A percentile compares a stretch with the other conserved stretches of the same genome.
Evolutionary conservation across 192 early-diverging fungal genomes (phyloP).

Genomic region (Gorgonomyces haynaldii): DNA sequence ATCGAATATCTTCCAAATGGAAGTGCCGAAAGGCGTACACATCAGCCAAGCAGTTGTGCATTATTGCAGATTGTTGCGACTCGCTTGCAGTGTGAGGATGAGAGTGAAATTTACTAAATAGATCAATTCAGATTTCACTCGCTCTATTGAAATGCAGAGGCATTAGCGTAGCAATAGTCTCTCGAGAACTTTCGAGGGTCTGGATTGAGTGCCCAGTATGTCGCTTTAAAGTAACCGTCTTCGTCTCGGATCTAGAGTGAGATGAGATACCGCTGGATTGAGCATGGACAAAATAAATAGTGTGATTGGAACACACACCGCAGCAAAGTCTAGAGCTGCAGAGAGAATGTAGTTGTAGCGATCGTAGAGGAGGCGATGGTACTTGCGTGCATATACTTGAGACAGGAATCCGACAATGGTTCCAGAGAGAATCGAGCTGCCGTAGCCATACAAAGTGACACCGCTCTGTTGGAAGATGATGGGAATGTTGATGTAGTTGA

Average conservation of each 20-base stretch:
- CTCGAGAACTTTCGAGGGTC: neutral
- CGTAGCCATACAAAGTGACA: conserved; percentile 16
- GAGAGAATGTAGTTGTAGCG: conserved; percentile 45
- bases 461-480: conserved; percentile 51
- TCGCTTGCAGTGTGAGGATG: too few relatives aligned
- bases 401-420: conserved; percentile 54
- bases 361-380: conserved; percentile 49
- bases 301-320: neutral
- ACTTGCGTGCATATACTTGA: conserved; percentile 58
- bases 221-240: neutral
- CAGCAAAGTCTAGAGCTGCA: conserved; percentile 36
- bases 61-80: too few relatives aligned
- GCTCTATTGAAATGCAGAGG: too few relatives aligned
- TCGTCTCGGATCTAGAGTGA: neutral
- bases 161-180: neutral
- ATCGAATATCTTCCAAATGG: too few relatives aligned
- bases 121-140: too few relatives aligned
- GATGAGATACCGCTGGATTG: neutral
- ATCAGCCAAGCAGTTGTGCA: too few relatives aligned
- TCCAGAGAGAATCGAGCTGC: conserved; percentile 6
- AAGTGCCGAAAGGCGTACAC: too few relatives aligned
- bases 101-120: too few relatives aligned
- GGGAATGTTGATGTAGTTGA: conserved; percentile 57
- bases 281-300: neutral
- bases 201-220: neutral